phyloP scores from a whole-genome alignment of 371 early-diverging fungal species.

The Apophysomyces ossiformis region DNA sequence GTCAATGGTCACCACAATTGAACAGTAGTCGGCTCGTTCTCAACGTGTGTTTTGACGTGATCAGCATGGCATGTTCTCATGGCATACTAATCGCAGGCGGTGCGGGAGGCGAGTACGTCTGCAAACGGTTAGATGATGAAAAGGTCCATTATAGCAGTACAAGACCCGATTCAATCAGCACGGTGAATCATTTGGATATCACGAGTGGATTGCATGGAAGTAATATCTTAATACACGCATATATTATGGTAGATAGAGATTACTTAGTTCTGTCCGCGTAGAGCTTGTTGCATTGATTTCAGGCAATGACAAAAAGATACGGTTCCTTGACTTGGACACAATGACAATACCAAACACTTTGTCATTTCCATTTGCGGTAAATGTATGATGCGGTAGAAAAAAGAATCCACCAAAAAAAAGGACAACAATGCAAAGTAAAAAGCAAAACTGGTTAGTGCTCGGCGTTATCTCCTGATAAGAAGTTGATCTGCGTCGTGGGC shows the following conservation, averaged over 20 bases:
- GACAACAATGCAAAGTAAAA: not conserved
- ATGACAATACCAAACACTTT: constrained; percentile 37
- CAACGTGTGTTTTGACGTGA: constrained; percentile 48
- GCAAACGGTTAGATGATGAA: constrained; percentile 28
- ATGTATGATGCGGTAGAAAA: constrained; percentile 49
- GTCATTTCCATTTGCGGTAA: constrained; percentile 67
- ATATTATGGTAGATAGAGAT: not conserved
- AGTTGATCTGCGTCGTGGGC: constrained; percentile 79
- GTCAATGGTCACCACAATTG: constrained; percentile 70
- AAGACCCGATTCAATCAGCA: constrained; percentile 46
- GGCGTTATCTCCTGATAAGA: constrained; percentile 63
- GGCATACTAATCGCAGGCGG: constrained; percentile 45
- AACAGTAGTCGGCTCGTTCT: constrained; percentile 35
- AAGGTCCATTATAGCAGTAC: constrained; percentile 41
- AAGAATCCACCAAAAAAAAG: not conserved
- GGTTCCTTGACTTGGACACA: constrained; percentile 58
- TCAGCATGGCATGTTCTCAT: constrained; percentile 71
- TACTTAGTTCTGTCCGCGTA: not conserved
- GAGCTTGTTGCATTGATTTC: constrained; percentile 47
- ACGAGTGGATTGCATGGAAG: constrained; percentile 38
- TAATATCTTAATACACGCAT: not conserved
- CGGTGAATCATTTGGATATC: constrained; percentile 70
- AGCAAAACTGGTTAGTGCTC: constrained; percentile 60
- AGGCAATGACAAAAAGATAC: constrained; percentile 63
- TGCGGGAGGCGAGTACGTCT: constrained; percentile 52